Base-by-base conservation (phyloP, 768 basidiomycete genomes). In the Auriculariales sp. region DNA sequence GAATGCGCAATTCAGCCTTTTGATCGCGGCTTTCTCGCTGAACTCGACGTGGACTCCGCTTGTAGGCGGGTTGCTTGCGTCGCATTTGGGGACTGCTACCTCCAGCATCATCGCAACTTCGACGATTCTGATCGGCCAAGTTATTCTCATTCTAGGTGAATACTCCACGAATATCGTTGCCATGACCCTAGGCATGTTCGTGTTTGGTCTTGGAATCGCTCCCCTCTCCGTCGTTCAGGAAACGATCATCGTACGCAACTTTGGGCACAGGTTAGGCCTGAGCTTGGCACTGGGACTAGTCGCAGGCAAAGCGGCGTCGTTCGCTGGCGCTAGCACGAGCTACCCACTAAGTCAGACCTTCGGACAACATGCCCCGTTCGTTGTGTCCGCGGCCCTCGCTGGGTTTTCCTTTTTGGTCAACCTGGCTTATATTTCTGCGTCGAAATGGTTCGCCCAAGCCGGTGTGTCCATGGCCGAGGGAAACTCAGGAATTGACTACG, bases 161-260 rank as follows among this genome's bases (percentile, higher is more conserved):
- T 68, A 74, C 4, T 70, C 68, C 44, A 71, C 69, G 22, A 73
- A 70, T 57, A 70, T 88, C n/a, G 73, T 74, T 11, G 48, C 79
- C 24, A 87, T 88, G 83, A 72, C 78, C 3, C 57, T 82, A 19
- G 88, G 87, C 1, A 69, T 90, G 51, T 87, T 87, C 55, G 64
- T 87, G 35, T 89, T 84, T 57, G 88, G 87, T 5, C 66, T 89
- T 2, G 87, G 86, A 3, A 70, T 85, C 36, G 81, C 82, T 55
- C 88, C 88, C 0, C 67, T 91, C 4, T 78, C 85, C 1, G 87
- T 91, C 5, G 79, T 83, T 1, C 88, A 84, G 65, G 87, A 90
- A 62, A 81, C 81, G 4, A 87, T 88, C 54, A 84, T 90, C 47
- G 81, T 87, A 35, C 80, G 81, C 24, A 84, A 84, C 66, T 89